These are phyloP conservation scores for Backusella mclennaniae DNA, from an alignment of 192 early-diverging fungal genomes.

Conservation along the genomic window DNA sequence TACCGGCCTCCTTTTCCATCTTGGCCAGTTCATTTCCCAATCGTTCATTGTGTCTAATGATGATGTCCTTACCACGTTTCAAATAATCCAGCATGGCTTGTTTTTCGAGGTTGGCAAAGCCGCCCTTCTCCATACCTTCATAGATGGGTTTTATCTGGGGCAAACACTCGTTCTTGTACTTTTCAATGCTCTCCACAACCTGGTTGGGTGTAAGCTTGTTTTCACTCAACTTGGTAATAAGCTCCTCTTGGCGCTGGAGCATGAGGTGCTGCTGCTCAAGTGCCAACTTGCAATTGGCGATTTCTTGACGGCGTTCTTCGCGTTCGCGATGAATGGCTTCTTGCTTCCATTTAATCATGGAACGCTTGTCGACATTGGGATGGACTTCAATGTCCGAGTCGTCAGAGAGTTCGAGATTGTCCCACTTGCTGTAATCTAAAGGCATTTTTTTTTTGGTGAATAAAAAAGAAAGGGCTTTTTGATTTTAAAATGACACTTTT, in stretches of 20 bases:
- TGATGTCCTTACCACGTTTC: neutral
- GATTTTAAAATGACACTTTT: neutral
- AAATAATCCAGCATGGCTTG: neutral
- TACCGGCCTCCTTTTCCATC: conserved; percentile 58
- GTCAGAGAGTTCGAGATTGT: conserved; percentile 93
- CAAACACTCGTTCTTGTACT: conserved; percentile 16
- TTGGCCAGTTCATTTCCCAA: conserved; percentile 47
- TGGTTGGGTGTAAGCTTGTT: neutral
- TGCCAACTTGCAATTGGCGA: conserved; percentile 41
- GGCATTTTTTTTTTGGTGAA: conserved; percentile 18
- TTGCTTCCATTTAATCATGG: conserved; percentile 89
- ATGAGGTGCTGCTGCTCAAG: conserved; percentile 23
- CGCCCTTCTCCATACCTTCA: neutral
- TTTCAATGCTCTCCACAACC: conserved; percentile 11
- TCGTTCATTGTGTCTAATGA: neutral
- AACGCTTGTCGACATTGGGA: conserved; percentile 93
- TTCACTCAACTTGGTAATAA: neutral
- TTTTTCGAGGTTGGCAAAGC: neutral
- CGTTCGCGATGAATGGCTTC: conserved; percentile 86
- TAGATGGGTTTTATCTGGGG: neutral
- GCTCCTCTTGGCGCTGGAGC: conserved; percentile 18
- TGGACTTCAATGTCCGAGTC: conserved; percentile 96
- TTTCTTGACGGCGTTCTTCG: conserved; percentile 69
- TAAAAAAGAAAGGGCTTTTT: neutral
- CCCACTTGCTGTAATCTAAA: conserved; percentile 94